Evolutionary conservation across 805 yeast species (phyloP).

Genomic region (Starmerella ratchasimensis): DNA sequence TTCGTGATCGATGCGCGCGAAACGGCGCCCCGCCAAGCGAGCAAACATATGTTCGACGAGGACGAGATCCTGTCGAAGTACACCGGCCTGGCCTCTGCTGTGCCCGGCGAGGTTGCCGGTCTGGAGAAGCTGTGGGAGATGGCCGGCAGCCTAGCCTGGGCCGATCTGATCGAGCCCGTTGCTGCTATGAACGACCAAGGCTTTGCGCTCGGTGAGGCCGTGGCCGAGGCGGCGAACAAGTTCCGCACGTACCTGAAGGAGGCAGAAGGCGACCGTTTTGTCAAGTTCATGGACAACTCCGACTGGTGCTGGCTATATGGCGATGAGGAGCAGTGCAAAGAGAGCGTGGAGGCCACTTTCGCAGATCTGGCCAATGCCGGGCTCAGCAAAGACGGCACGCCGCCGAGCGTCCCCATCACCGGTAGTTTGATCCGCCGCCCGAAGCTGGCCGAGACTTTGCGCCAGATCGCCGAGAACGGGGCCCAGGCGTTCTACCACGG

Average conservation of each 20-base stretch:
- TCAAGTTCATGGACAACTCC: constrained; percentile 6
- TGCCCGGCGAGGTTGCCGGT: constrained; percentile 88
- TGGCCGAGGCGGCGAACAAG: constrained; percentile 32
- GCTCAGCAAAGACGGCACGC: too few species aligned
- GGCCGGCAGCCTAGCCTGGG: constrained; percentile 54
- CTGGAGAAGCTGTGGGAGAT: constrained; percentile 42
- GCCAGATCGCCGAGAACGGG: constrained; percentile 61
- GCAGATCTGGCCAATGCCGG: background rate
- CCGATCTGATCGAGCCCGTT: constrained; percentile 61
- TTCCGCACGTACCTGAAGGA: constrained; percentile 22
- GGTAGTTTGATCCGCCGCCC: constrained; percentile 31
- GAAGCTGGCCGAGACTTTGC: constrained; percentile 51
- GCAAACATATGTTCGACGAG: constrained; percentile 49
- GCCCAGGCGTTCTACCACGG: constrained; percentile 75
- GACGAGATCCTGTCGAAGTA: constrained; percentile 37
- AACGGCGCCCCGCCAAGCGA: constrained; percentile 57
- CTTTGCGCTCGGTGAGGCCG: constrained; percentile 37
- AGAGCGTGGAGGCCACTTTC: too few species aligned
- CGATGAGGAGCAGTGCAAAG: constrained; percentile 7
- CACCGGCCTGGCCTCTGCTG: constrained; percentile 81
- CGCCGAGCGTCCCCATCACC: background rate
- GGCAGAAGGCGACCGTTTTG: constrained; percentile 18
- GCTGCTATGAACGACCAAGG: constrained; percentile 52
- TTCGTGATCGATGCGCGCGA: constrained; percentile 76
- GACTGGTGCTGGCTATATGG: constrained; percentile 26